These are phyloP conservation scores for Panicum virgatum DNA, from an alignment of 202 grass and related monocot genomes.

Conservation along the genomic window DNA sequence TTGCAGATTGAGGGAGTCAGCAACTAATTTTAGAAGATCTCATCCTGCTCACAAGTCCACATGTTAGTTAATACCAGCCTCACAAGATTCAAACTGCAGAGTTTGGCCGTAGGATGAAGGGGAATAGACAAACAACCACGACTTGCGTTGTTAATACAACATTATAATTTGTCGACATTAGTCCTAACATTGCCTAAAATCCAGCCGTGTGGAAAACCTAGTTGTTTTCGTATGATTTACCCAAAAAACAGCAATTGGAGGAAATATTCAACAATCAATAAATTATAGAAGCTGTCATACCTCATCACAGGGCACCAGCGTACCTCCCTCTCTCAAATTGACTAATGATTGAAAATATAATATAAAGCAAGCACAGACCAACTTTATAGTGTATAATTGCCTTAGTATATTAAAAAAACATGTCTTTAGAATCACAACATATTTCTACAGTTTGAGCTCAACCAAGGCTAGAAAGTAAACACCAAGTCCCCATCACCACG, in stretches of 20 bases:
- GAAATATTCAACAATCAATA: constrained; percentile 22
- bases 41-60: not conserved
- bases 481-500: not conserved
- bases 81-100: constrained; percentile 9
- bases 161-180: not conserved
- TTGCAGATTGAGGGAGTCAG: not conserved
- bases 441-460: constrained; percentile 21
- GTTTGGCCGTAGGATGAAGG: not conserved
- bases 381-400: not conserved
- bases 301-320: constrained; percentile 10
- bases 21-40: not conserved
- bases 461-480: not conserved
- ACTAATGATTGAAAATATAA: constrained; percentile 21
- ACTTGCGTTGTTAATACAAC: not conserved
- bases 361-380: not conserved
- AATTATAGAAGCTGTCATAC: constrained; percentile 13
- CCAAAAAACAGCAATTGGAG: not conserved
- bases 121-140: not conserved
- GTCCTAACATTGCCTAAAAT: not conserved
- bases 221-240: not conserved
- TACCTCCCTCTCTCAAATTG: constrained; percentile 18
- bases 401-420: constrained; percentile 5
- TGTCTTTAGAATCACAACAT: not conserved
- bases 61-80: not conserved
- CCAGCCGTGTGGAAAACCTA: not conserved